phyloP scores from a whole-genome alignment of 83 land plant species.

The Thuja plicata region DNA sequence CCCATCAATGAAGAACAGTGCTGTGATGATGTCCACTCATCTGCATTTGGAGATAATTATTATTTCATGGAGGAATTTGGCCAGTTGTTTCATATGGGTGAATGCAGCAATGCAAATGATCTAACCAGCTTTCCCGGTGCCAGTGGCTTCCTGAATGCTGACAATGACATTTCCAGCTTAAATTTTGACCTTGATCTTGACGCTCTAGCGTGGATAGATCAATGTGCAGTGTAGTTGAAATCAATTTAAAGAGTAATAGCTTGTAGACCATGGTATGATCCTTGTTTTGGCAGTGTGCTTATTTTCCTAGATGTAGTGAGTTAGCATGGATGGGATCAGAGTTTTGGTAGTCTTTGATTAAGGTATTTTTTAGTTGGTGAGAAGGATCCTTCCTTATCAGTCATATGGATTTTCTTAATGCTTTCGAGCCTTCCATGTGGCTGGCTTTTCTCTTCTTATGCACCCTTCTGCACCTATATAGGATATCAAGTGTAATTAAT shows the following conservation, averaged over 20 bases:
- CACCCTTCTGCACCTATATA: conserved; percentile 3
- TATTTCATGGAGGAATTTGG: conserved; percentile 6
- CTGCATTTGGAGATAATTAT: background rate
- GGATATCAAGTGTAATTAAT: conserved; percentile 11
- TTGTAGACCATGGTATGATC: background rate
- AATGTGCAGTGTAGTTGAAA: background rate
- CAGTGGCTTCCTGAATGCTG: background rate
- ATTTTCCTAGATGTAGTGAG: conserved; percentile 9
- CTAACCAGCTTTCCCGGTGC: background rate
- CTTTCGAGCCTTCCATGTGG: conserved; percentile 14
- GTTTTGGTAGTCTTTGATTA: conserved; percentile 6
- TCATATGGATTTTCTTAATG: conserved; percentile 9
- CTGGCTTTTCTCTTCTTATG: background rate
- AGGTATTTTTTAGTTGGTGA: background rate
- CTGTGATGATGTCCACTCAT: background rate
- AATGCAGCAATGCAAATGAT: background rate
- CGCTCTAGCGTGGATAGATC: background rate
- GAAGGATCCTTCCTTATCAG: background rate
- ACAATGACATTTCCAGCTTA: conserved; percentile 1
- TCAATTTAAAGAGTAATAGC: background rate
- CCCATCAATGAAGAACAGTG: background rate
- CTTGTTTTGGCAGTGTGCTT: background rate
- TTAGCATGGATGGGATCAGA: conserved; percentile 3
- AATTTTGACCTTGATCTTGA: conserved; percentile 15
- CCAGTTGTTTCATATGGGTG: background rate